These are phyloP conservation scores for Closterium sp. DNA, from an alignment of 139 green algal genomes.

Conservation along the genomic window DNA sequence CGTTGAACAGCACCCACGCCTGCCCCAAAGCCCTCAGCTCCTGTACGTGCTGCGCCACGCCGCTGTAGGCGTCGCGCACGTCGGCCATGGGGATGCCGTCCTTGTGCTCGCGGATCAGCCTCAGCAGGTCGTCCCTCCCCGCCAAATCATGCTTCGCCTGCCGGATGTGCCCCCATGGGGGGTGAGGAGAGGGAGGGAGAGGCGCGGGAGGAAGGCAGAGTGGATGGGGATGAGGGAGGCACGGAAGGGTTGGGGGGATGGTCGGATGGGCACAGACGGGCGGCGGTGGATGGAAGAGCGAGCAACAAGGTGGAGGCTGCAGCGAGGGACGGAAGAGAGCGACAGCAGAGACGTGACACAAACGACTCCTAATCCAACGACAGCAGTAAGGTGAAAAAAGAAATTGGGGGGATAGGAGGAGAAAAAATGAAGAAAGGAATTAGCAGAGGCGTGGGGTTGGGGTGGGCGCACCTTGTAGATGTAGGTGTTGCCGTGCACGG, in stretches of 20 bases:
- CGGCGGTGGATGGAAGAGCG: not conserved
- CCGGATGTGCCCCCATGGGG: too few species aligned
- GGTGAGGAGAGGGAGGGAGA: too few species aligned
- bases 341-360: too few species aligned
- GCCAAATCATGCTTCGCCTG: constrained; percentile 28
- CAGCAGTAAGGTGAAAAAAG: too few species aligned
- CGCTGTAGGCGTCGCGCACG: constrained; percentile 25
- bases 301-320: too few species aligned
- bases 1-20: constrained; percentile 40
- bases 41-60: constrained; percentile 14
- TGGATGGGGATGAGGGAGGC: not conserved
- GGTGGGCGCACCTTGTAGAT: constrained; percentile 21
- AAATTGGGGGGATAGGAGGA: too few species aligned
- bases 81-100: constrained; percentile 35
- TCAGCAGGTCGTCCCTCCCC: constrained; percentile 33
- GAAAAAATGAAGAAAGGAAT: too few species aligned
- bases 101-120: constrained; percentile 28
- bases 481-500: constrained; percentile 18
- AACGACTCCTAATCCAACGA: too few species aligned
- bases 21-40: constrained; percentile 28
- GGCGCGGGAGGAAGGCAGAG: not conserved
- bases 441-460: not conserved
- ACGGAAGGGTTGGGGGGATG: not conserved
- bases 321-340: too few species aligned
- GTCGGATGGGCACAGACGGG: not conserved